Evolutionary conservation across 805 yeast genomes (phyloP).

Genomic region (Groenewaldozyma tartarivorans): DNA sequence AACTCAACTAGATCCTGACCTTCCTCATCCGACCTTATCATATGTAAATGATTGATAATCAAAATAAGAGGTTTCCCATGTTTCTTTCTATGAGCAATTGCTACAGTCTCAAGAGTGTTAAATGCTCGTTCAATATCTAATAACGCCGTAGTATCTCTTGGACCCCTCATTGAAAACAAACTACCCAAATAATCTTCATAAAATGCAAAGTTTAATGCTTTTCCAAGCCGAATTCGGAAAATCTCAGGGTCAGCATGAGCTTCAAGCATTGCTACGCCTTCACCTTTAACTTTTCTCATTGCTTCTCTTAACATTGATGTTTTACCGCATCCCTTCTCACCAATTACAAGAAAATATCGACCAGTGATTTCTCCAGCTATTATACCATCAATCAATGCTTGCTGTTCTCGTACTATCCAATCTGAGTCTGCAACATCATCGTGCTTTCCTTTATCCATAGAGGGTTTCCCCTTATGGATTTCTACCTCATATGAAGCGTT

Average conservation of each 20-base stretch:
- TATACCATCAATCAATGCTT: conserved; percentile 51
- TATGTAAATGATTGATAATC: conserved; percentile 65
- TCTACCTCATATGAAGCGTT: conserved; percentile 56
- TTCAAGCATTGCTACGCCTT: conserved; percentile 60
- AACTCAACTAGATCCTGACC: conserved; percentile 63
- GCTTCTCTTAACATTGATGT: conserved; percentile 67
- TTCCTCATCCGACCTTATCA: conserved; percentile 66
- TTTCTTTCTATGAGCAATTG: conserved; percentile 34
- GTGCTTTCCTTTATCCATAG: conserved; percentile 10
- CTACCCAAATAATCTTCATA: conserved; percentile 80
- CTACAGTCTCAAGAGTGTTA: conserved; percentile 63
- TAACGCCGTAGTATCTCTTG: conserved; percentile 74
- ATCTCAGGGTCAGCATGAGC: conserved; percentile 84
- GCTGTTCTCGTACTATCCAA: conserved; percentile 71
- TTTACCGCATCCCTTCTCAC: conserved; percentile 84
- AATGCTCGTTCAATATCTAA: conserved; percentile 78
- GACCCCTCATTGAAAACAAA: conserved; percentile 70
- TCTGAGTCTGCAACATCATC: conserved; percentile 28
- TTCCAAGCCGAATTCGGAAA: conserved; percentile 65
- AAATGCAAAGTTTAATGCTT: conserved; percentile 61
- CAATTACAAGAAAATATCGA: conserved; percentile 60
- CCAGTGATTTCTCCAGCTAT: conserved; percentile 57
- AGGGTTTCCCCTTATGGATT: conserved; percentile 33
- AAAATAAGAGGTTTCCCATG: conserved; percentile 50
- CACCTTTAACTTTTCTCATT: conserved; percentile 52